Percentiles rank a stretch among this genome's conserved stretches.
These are phyloP conservation scores for Sapria himalayana DNA, from an alignment of 345 rosid species.

Conservation along the genomic window DNA sequence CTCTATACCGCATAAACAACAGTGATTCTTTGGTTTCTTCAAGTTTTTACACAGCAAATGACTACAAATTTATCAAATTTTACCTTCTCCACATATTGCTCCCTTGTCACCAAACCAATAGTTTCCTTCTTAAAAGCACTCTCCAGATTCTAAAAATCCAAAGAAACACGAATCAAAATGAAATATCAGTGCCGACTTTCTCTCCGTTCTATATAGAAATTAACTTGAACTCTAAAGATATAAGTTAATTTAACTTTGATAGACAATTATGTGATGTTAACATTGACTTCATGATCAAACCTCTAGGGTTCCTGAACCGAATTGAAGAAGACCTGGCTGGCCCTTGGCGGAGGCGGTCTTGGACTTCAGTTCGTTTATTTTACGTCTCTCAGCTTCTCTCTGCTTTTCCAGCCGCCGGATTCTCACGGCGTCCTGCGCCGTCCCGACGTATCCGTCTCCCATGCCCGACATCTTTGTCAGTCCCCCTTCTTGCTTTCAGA, in stretches of 20 bases:
- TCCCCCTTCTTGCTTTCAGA: background rate
- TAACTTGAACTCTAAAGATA: too few relatives aligned
- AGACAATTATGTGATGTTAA: too few relatives aligned
- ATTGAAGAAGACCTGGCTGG: constrained; percentile 92
- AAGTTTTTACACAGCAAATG: too few relatives aligned
- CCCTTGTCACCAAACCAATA: constrained; percentile 87
- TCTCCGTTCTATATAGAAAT: too few relatives aligned
- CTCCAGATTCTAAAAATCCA: constrained; percentile 49
- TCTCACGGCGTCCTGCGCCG: constrained; percentile 96
- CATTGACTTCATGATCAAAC: constrained; percentile 18
- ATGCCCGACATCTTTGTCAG: constrained; percentile 88
- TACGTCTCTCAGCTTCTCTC: constrained; percentile 89
- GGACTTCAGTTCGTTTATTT: constrained; percentile 79
- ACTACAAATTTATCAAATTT: too few relatives aligned
- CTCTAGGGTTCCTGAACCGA: constrained; percentile 91
- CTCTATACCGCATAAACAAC: constrained; percentile 22
- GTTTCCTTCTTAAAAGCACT: constrained; percentile 98
- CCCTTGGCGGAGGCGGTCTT: constrained; percentile 68
- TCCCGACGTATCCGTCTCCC: constrained; percentile 99
- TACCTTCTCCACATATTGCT: constrained; percentile 98
- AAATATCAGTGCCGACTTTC: too few relatives aligned
- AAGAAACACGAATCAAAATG: background rate
- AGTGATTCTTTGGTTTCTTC: background rate
- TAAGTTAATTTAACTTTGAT: too few relatives aligned
- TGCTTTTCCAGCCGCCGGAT: constrained; percentile 97